A percentile compares a stretch with the other conserved stretches of the same genome.
These are phyloP conservation scores for Excoecaria agallocha DNA, from an alignment of 345 rosid genomes.

Conservation along the genomic window DNA sequence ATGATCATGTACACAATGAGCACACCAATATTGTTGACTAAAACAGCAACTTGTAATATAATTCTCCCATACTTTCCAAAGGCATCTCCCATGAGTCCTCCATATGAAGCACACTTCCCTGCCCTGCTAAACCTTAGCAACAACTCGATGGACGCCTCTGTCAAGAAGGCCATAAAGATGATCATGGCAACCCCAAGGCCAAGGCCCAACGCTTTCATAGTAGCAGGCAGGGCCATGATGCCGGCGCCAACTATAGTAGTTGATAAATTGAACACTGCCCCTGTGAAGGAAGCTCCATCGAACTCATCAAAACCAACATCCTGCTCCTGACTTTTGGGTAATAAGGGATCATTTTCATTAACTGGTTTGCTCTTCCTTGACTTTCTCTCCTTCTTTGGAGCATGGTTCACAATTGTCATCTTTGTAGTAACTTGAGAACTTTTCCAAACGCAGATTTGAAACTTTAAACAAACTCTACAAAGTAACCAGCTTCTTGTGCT, in stretches of 20 bases:
- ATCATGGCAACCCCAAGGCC: constrained; percentile 64
- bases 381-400: constrained; percentile 48
- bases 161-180: constrained; percentile 74
- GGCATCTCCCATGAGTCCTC: constrained; percentile 81
- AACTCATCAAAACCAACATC: constrained; percentile 57
- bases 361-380: constrained; percentile 38
- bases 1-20: constrained; percentile 96
- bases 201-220: constrained; percentile 83
- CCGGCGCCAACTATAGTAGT: constrained; percentile 94
- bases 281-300: constrained; percentile 83
- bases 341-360: constrained; percentile 55
- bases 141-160: constrained; percentile 73
- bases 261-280: constrained; percentile 85
- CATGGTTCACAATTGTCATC: constrained; percentile 51
- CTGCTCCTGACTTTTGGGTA: constrained; percentile 45
- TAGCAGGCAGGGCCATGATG: constrained; percentile 95
- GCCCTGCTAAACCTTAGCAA: constrained; percentile 75
- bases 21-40: constrained; percentile 80
- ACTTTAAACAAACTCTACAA: constrained; percentile 11
- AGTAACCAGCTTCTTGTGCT: constrained; percentile 5
- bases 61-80: constrained; percentile 75
- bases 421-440: constrained; percentile 15
- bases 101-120: constrained; percentile 62
- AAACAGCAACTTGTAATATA: constrained; percentile 57
- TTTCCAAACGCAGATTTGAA: constrained; percentile 12